Conservation (phyloP, 116 monocot species). For the Iris pallida region DNA sequence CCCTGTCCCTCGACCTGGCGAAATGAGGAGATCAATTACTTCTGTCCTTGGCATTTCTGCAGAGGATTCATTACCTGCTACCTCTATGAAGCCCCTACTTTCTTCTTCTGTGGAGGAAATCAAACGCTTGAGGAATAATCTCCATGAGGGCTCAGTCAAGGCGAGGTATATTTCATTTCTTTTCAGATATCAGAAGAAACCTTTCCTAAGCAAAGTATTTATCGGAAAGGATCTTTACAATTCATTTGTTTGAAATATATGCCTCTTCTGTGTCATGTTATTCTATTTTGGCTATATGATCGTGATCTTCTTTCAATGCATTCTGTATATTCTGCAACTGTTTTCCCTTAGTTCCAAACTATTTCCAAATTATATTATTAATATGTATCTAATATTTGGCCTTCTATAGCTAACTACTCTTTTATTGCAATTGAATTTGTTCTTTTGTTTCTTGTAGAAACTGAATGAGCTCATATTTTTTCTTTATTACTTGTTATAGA, state of each 20-base stretch:
- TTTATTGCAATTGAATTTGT: background rate
- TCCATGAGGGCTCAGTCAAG: conserved; percentile 27
- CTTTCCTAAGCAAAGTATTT: too few species aligned
- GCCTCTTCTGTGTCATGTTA: too few species aligned
- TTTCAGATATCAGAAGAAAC: too few species aligned
- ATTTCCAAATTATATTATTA: too few species aligned
- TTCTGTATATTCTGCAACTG: too few species aligned
- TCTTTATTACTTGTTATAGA: conserved; percentile 24
- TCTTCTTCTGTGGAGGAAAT: conserved; percentile 38
- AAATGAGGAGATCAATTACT: conserved; percentile 31
- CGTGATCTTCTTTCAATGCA: too few species aligned
- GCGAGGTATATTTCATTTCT: conserved; percentile 36
- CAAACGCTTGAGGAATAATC: conserved; percentile 34
- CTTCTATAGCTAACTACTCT: too few species aligned
- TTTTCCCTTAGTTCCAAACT: too few species aligned
- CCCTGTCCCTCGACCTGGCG: conserved; percentile 23
- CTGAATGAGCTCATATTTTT: background rate
- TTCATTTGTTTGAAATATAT: too few species aligned
- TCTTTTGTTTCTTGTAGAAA: background rate
- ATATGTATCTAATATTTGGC: too few species aligned
- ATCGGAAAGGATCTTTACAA: too few species aligned
- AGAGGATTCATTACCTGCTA: conserved; percentile 24
- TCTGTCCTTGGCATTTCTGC: conserved; percentile 26
- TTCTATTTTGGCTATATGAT: too few species aligned
- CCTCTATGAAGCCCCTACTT: conserved; percentile 21